Evolutionary conservation across 1,284 basidiomycete genomes (phyloP), one percentile per base, ranked within the genome.

Genomic region (Leccinum griseonigrum): DNA sequence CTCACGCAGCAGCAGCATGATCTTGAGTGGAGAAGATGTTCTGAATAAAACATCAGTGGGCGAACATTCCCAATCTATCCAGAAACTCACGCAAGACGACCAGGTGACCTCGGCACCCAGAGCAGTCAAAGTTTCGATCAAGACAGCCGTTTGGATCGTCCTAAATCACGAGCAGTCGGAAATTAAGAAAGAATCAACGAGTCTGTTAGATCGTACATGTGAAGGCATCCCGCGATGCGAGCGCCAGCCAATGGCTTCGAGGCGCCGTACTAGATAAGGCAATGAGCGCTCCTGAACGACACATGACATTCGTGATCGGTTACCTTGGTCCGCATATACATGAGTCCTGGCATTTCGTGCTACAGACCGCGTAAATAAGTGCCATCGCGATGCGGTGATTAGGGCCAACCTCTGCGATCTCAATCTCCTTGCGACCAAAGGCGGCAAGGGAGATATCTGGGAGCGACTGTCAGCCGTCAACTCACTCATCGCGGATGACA

Each of bases 11-110:
- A 63, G 97, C 97, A 64, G 97, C 97, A 80, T 99, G 97, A 79
- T 99, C 97, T 78, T 96, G 97, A 61, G 97, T 99, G 61, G 97
- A 99, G 83, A 97, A 99, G 78, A 99, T 99, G 85, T 99, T 99
- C 91, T 92, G 67, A 36, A 68, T 48, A 55, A 59, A 60, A 64
- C n/a, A 51, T 67, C 40, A 67, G 54, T 14, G 40, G 16, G 16
- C 29, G 16, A 63, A 56, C 16, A 56, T 32, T 16, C 54, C 40
- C 22, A 18, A 59, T 64, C 57, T 34, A 56, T 54, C 28, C 2
- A 31, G 58, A 55, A 57, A 81, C 88, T 61, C 76, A 92, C 91
- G 83, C 96, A 98, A 71, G 97, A 99, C 54, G 97, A 99, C 97
- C 97, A 99, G 70, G 97, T 88, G 66, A 99, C 97, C 79, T 98